phyloP scores from a whole-genome alignment of 2,329 filamentous ascomycete genomes.

The Microdochium paspali region DNA sequence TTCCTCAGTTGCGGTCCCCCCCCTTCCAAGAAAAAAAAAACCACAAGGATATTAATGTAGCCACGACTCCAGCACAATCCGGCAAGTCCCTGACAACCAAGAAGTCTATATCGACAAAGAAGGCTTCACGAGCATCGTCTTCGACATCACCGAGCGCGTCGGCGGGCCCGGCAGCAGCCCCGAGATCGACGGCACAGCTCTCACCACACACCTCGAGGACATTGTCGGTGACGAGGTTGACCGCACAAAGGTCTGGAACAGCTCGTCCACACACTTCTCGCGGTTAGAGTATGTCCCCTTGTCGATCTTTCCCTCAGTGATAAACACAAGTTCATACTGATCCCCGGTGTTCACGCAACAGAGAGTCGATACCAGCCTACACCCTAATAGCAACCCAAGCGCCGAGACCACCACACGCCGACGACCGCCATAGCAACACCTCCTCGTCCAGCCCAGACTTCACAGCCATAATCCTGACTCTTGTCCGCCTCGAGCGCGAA shows the following conservation, averaged over 20 bases:
- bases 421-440: constrained; percentile 21
- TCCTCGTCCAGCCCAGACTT: constrained; percentile 42
- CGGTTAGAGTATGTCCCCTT: constrained; percentile 37
- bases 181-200: constrained; percentile 59
- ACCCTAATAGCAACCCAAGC: constrained; percentile 61
- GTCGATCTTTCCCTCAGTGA: not conserved
- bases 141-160: constrained; percentile 84
- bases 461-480: constrained; percentile 66
- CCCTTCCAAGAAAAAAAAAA: no score
- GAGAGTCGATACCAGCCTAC: constrained; percentile 48
- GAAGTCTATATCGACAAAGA: constrained; percentile 82
- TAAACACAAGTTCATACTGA: no score
- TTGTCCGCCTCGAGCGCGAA: constrained; percentile 67
- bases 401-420: constrained; percentile 23
- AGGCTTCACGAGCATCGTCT: constrained; percentile 78
- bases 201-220: constrained; percentile 60
- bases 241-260: constrained; percentile 57
- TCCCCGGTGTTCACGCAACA: no score
- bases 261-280: constrained; percentile 49
- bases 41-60: no score
- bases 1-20: not conserved
- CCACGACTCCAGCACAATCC: constrained; percentile 65
- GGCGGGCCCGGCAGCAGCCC: constrained; percentile 40
- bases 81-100: constrained; percentile 77
- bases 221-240: constrained; percentile 56